Base-by-base conservation (phyloP, 2,329 filamentous ascomycete genomes). In the Salinomyces thailandicus region DNA sequence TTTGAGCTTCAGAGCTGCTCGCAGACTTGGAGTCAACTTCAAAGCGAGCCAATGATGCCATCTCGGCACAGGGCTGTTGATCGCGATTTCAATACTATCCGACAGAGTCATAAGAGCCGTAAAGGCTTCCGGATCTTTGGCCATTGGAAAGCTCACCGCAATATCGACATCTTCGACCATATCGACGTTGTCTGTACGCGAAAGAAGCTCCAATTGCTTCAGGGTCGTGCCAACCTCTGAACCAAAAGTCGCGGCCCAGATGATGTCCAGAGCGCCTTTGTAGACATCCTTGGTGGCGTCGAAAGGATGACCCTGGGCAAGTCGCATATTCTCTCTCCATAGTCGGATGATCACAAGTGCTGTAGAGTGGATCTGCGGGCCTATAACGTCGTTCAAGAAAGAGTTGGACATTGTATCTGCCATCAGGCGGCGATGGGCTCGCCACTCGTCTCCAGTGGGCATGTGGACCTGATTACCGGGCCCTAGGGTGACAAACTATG, bases 241-340 rank as follows among this genome's bases (percentile, higher is more conserved):
- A 2, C 60, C 62, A 11, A 64, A 52, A 0, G 59, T 45, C 6
- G 54, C 55, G 0, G 55, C 59, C 58, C 57, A 65, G 18, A 64
- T 61, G 11, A 51, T 56, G 41, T 66, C 62, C 17, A 67, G 45
- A 0, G 58, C 53, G 0, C 51, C 53, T 18, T 57, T 45, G 38
- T 49, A 45, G 18, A 66, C 49, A 37, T 67, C 63, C 3, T 57
- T 41, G 1, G 35, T 26, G 3, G 52, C 57, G 5, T 41, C 39
- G 35, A 67, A 64, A 1, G 62, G 51, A 14, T 42, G 48, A 1
- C 49, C 52, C 2, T 47, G 13, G 0, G 56, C 58, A 4, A 60
- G 30, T 1, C 42, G 33, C 3, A 47, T 35, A 36, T 61, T 62
- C 7, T 43, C 26, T 4, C 38, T 34, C 60, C 58, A 62, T 3